Evolutionary conservation across 2,329 filamentous ascomycete species (phyloP).

Genomic region (Aspergillus brunneoviolaceus): DNA sequence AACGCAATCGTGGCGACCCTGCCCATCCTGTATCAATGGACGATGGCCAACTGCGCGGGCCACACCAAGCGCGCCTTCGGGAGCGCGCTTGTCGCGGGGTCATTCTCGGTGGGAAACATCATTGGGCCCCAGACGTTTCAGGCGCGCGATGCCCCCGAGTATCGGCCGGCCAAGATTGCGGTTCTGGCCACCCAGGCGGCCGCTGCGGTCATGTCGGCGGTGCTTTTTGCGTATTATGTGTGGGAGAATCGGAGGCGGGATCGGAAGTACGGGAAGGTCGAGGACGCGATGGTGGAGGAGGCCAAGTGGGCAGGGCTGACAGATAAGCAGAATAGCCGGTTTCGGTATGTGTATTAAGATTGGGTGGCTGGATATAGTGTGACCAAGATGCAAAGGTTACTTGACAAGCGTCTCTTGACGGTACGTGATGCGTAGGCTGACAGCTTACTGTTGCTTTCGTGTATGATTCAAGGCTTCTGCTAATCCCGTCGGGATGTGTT

Average conservation of each 20-base stretch:
- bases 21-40: conserved; percentile 49
- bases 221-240: conserved; percentile 30
- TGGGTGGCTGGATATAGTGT: too few species aligned
- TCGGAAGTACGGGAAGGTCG: conserved; percentile 3
- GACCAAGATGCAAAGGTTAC: too few species aligned
- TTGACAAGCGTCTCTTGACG: too few species aligned
- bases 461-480: too few species aligned
- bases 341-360: conserved; percentile 36
- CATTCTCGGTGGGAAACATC: conserved; percentile 48
- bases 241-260: conserved; percentile 35
- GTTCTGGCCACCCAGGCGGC: conserved; percentile 40
- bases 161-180: conserved; percentile 43
- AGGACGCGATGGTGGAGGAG: conserved; percentile 23
- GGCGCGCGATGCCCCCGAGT: conserved; percentile 44
- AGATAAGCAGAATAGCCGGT: conserved; percentile 34
- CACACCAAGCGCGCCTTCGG: conserved; percentile 53
- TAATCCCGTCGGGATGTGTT: too few species aligned
- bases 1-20: conserved; percentile 46
- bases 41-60: conserved; percentile 50
- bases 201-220: conserved; percentile 29
- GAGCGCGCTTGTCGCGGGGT: conserved; percentile 47
- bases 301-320: conserved; percentile 35
- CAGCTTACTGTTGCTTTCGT: too few species aligned
- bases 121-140: conserved; percentile 50
- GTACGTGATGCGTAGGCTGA: too few species aligned